Percentiles rank a stretch among this genome's conserved stretches.
These are phyloP conservation scores for Phytophthora europaea DNA, from an alignment of 352 stramenopile genomes.

Conservation along the genomic window DNA sequence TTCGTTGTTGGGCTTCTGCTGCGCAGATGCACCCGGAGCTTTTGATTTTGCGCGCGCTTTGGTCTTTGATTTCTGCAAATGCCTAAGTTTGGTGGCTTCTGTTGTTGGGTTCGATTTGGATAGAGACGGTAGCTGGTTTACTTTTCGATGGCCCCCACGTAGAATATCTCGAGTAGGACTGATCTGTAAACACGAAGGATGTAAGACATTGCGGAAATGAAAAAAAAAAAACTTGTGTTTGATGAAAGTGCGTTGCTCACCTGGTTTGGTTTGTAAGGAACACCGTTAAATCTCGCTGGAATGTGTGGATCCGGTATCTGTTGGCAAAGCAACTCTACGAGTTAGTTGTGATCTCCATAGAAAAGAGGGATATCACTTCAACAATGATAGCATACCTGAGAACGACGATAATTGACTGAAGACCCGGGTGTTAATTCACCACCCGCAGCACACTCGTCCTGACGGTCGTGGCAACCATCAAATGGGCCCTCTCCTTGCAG, in stretches of 20 bases:
- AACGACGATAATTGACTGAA: slow-evolving; percentile 35
- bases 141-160: slow-evolving; percentile 52
- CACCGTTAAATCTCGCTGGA: slow-evolving; percentile 67
- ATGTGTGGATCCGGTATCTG: slow-evolving; percentile 67
- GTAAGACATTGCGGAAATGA: background rate
- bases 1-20: slow-evolving; percentile 16
- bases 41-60: slow-evolving; percentile 27
- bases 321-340: slow-evolving; percentile 1
- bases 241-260: slow-evolving; percentile 27
- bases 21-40: background rate
- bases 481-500: background rate
- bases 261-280: slow-evolving; percentile 68
- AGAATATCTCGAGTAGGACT: slow-evolving; percentile 66
- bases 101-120: slow-evolving; percentile 9
- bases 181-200: slow-evolving; percentile 31
- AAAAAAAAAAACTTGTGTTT: too few species aligned
- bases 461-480: background rate
- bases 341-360: background rate
- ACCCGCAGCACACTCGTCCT: background rate
- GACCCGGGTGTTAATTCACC: background rate
- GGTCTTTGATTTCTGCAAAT: slow-evolving; percentile 28
- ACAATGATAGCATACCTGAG: slow-evolving; percentile 8
- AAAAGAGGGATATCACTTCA: background rate
- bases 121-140: slow-evolving; percentile 63
- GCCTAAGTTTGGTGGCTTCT: slow-evolving; percentile 18